Base-by-base conservation (phyloP, 2,329 filamentous ascomycete genomes). In the Venturiaceae sp. region DNA sequence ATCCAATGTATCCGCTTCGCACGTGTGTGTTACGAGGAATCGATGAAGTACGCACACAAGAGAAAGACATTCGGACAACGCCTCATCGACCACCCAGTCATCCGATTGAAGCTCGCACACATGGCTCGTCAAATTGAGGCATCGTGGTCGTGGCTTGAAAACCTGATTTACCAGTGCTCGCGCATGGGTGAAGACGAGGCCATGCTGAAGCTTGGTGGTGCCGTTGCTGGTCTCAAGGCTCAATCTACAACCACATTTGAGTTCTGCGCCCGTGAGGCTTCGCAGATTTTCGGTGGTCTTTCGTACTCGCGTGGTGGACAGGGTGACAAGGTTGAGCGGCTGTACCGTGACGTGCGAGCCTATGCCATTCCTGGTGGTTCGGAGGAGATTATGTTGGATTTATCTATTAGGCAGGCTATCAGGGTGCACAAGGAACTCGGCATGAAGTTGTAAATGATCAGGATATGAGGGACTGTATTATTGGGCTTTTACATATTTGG, bases 71-170 rank as follows among this genome's bases (percentile, higher is more conserved):
- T 99, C 68, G 92, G 92, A 78, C 94, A 96, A 82, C 90, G 89
- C 69, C 87, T 99, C 64, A 94, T 96, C 70, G 88, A 96, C 65
- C 94, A 99, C 75, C 90, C 92, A 3, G 94, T 97, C 66, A 97
- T 97, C 74, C 90, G 94, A 11, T 85, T 96, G 77, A 97, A 97
- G 80, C 87, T 99, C 46, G 94, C 94, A 1, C 89, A 97, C 75
- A 99, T 99, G 94, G 92, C 91, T 3, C 86, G 94, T 59, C 94
- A 97, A 77, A 95, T 97, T 72, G 94, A 99, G 76, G 91, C 94
- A 26, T 89, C 86, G n/a, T 94, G 94, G 77, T 88, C 88, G 75
- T 99, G 94, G 94, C 83, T 97, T 60, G 94, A 99, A 80, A 95
- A 90, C 72, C 77, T 97, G 62, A 86, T 97, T 72, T 96, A 84